Evolutionary conservation across 371 early-diverging fungal species (phyloP).

Genomic region (Mortierella sp.): DNA sequence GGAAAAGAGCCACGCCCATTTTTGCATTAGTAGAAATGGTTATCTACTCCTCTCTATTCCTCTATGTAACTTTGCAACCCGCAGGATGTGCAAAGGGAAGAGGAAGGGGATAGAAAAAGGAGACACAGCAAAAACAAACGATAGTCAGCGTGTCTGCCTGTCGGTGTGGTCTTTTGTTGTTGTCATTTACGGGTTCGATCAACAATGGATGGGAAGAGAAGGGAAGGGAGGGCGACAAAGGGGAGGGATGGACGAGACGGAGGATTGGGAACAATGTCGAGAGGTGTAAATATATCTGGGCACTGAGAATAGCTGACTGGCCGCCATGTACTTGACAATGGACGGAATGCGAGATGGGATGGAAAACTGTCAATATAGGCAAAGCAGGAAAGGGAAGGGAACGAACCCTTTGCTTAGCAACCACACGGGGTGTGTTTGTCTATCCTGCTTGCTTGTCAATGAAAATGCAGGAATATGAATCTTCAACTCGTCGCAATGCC

Average conservation of each 20-base stretch:
- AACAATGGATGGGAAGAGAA: background rate
- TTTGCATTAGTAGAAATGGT: background rate
- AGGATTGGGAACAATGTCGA: background rate
- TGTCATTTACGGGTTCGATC: background rate
- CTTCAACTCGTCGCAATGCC: background rate
- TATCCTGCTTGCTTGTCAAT: background rate
- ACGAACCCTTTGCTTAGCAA: background rate
- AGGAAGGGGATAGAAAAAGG: background rate
- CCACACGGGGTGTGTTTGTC: background rate
- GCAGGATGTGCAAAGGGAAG: background rate
- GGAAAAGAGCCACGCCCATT: background rate
- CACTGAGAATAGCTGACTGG: background rate
- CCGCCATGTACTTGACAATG: too few species aligned
- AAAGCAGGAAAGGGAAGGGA: too few species aligned
- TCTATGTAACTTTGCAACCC: background rate
- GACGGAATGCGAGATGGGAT: constrained; percentile 6
- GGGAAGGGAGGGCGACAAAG: background rate
- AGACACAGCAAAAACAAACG: constrained; percentile 1
- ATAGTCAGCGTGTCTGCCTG: background rate
- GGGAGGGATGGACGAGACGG: background rate
- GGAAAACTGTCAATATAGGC: background rate
- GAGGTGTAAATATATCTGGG: background rate
- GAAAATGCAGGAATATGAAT: background rate
- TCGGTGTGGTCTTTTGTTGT: background rate
- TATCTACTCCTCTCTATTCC: background rate